phyloP scores from a whole-genome alignment of 495 filamentous ascomycete genomes.

The Bathelium albidoporum region DNA sequence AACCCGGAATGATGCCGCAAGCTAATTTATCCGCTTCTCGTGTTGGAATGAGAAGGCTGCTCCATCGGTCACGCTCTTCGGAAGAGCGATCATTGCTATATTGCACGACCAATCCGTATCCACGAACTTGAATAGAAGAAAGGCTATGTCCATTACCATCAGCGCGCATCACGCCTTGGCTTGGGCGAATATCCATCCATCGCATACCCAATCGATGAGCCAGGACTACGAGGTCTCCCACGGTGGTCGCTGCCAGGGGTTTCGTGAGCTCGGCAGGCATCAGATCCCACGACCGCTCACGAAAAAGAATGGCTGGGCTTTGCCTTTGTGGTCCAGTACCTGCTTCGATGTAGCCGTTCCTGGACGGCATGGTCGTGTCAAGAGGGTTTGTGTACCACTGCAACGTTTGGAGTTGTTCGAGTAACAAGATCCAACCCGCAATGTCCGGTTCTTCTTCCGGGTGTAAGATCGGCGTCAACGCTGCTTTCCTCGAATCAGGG shows the following conservation, averaged over 20 bases:
- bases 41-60: background rate
- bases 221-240: background rate
- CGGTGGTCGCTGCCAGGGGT: background rate
- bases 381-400: background rate
- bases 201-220: slow-evolving; percentile 1
- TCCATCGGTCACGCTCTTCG: background rate
- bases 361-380: background rate
- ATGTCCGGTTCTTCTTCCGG: background rate
- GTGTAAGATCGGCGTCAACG: background rate
- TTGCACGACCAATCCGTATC: background rate
- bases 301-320: background rate
- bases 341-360: background rate
- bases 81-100: background rate
- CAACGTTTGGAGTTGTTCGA: background rate
- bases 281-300: background rate
- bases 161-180: background rate
- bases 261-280: background rate
- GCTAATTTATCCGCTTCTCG: background rate
- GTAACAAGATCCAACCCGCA: background rate
- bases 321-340: background rate
- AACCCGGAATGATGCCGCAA: slow-evolving; percentile 1
- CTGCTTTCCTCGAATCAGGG: background rate
- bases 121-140: background rate
- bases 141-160: slow-evolving; percentile 2
- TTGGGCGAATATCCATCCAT: background rate